Evolutionary conservation across 352 stramenopile species (phyloP).

Genomic region (Globisporangium uncinulatum): DNA sequence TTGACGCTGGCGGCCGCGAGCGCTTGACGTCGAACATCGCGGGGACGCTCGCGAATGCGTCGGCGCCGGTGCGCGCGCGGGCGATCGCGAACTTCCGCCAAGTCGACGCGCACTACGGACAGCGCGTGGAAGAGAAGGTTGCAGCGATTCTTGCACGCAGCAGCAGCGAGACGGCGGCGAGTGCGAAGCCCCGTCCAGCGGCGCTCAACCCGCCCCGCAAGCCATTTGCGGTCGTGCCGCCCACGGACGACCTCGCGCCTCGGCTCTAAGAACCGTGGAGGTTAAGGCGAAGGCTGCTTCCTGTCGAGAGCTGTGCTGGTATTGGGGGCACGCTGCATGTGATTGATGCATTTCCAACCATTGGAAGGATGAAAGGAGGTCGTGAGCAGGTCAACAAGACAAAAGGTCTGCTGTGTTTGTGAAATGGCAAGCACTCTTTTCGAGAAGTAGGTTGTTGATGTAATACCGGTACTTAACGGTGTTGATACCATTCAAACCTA

Average conservation of each 20-base stretch:
- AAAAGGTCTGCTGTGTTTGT: no score
- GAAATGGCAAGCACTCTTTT: no score
- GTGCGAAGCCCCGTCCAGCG: constrained; percentile 16
- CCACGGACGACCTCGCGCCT: constrained; percentile 40
- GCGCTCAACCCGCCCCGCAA: constrained; percentile 59
- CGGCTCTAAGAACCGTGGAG: constrained; percentile 30
- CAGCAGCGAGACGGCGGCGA: constrained; percentile 6
- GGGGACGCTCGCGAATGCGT: constrained; percentile 71
- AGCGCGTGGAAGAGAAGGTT: constrained; percentile 76
- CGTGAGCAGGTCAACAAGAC: no score
- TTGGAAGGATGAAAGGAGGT: no score
- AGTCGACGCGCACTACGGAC: constrained; percentile 83
- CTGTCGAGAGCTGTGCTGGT: no score
- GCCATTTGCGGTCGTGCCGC: constrained; percentile 40
- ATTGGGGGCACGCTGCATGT: no score
- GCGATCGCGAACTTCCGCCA: constrained; percentile 86
- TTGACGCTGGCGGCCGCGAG: constrained; percentile 59
- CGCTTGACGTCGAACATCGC: constrained; percentile 88
- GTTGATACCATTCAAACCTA: no score
- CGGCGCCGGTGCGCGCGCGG: constrained; percentile 70
- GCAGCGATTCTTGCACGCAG: constrained; percentile 23
- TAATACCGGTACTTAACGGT: no score
- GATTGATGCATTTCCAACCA: no score
- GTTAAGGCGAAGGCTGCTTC: neutral
- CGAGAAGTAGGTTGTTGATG: no score